Evolutionary conservation across 306 rosid genomes (phyloP).

Genomic region (Geum urbanum): DNA sequence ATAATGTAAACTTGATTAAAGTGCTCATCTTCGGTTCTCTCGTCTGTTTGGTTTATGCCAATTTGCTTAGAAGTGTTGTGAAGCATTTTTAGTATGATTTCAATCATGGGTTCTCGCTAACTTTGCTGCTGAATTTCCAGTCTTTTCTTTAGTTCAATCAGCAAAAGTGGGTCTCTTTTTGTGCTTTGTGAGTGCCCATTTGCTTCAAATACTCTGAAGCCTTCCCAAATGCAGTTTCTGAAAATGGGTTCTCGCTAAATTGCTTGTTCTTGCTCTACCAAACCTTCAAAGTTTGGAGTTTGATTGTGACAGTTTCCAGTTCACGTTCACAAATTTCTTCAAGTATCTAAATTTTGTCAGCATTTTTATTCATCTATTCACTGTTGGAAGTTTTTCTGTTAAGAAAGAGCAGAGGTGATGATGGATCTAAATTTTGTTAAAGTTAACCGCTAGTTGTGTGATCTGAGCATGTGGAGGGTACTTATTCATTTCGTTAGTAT

Average conservation of each 20-base stretch:
- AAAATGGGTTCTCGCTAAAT: conserved; percentile 59
- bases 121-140: conserved; percentile 23
- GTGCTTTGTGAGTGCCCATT: conserved; percentile 39
- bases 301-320: conserved; percentile 22
- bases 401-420: conserved; percentile 31
- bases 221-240: conserved; percentile 43
- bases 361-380: conserved; percentile 27
- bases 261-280: conserved; percentile 26
- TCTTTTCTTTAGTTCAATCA: conserved; percentile 20
- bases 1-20: conserved; percentile 56
- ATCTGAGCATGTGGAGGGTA: conserved; percentile 33
- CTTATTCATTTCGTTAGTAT: conserved; percentile 29
- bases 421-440: conserved; percentile 43
- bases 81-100: conserved; percentile 32
- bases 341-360: conserved; percentile 33
- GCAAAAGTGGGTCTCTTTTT: conserved; percentile 9
- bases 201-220: conserved; percentile 32
- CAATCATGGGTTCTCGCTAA: conserved; percentile 68
- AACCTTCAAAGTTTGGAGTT: conserved; percentile 27
- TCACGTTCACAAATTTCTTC: conserved; percentile 32
- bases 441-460: conserved; percentile 41
- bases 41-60: conserved; percentile 35
- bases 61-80: conserved; percentile 43
- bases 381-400: conserved; percentile 21
- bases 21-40: conserved; percentile 21